Conservation (phyloP, 2,329 filamentous ascomycete genomes). For the Furcasterigmium furcatum region DNA sequence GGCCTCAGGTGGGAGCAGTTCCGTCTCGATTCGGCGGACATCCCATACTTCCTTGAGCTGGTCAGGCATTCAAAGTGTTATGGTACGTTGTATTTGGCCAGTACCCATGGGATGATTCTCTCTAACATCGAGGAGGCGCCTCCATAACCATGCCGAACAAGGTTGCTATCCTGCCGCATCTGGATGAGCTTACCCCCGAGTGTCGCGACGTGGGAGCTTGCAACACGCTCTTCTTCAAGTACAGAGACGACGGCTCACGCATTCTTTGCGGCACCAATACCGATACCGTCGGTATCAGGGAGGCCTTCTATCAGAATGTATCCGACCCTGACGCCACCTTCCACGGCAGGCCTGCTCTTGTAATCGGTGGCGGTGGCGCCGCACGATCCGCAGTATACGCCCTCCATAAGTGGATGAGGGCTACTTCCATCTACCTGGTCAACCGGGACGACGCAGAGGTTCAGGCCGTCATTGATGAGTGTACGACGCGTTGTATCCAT, state of each 20-base stretch:
- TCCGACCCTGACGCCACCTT: slow-evolving; percentile 40
- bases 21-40: slow-evolving; percentile 48
- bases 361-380: slow-evolving; percentile 78
- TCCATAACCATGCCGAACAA: slow-evolving; percentile 85
- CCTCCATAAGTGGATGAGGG: slow-evolving; percentile 65
- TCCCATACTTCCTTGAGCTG: slow-evolving; percentile 45
- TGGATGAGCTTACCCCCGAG: slow-evolving; percentile 72
- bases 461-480: slow-evolving; percentile 63
- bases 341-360: slow-evolving; percentile 61
- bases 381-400: slow-evolving; percentile 79
- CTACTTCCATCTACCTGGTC: slow-evolving; percentile 69
- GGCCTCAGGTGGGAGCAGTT: slow-evolving; percentile 48
- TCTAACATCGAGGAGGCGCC: no score
- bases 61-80: slow-evolving; percentile 58
- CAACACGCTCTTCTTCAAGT: slow-evolving; percentile 71
- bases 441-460: slow-evolving; percentile 73
- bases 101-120: no score
- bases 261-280: slow-evolving; percentile 74
- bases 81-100: no score
- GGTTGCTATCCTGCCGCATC: slow-evolving; percentile 67
- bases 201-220: slow-evolving; percentile 71
- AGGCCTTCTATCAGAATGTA: slow-evolving; percentile 62
- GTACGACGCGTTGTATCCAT: slow-evolving; percentile 56
- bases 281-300: slow-evolving; percentile 74
- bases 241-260: slow-evolving; percentile 41